These are phyloP conservation scores for Metschnikowia corniflorae DNA, from an alignment of 805 yeast species.

Conservation along the genomic window DNA sequence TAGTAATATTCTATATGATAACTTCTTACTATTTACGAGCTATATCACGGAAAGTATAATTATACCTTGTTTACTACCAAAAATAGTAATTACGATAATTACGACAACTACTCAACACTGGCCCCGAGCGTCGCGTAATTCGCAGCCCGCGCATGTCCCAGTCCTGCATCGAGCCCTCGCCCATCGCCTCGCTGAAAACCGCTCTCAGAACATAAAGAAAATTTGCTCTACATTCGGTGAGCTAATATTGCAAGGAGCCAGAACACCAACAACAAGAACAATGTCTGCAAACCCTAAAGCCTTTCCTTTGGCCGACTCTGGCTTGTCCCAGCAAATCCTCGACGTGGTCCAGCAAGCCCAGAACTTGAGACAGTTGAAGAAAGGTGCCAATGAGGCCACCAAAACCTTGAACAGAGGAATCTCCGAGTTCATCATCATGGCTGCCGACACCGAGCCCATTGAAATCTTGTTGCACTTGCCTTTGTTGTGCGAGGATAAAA, in stretches of 20 bases:
- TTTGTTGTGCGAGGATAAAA: slow-evolving; percentile 96
- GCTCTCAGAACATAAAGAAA: slow-evolving; percentile 7
- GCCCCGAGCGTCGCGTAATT: no score
- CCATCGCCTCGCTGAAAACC: slow-evolving; percentile 3
- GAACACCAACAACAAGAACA: slow-evolving; percentile 8
- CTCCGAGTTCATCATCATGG: slow-evolving; percentile 98
- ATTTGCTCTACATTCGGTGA: slow-evolving; percentile 19
- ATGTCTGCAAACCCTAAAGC: slow-evolving; percentile 97
- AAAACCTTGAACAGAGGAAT: slow-evolving; percentile 99
- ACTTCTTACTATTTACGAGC: no score
- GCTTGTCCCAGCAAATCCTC: slow-evolving; percentile 91
- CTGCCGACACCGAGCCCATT: slow-evolving; percentile 99
- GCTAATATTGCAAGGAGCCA: slow-evolving; percentile 32
- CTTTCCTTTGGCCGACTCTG: slow-evolving; percentile 97
- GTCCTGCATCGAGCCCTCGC: slow-evolving; percentile 6
- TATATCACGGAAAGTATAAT: no score
- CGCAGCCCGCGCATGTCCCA: no score
- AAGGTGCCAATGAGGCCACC: slow-evolving; percentile 99
- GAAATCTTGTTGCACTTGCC: slow-evolving; percentile 98
- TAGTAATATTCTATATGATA: no score
- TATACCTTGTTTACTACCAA: no score
- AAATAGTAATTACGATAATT: no score
- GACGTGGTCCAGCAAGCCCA: slow-evolving; percentile 98
- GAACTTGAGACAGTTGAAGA: slow-evolving; percentile 96
- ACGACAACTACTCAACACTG: no score